Evolutionary conservation across 805 yeast genomes (phyloP).

Genomic region (Suhomyces pyralidae): DNA sequence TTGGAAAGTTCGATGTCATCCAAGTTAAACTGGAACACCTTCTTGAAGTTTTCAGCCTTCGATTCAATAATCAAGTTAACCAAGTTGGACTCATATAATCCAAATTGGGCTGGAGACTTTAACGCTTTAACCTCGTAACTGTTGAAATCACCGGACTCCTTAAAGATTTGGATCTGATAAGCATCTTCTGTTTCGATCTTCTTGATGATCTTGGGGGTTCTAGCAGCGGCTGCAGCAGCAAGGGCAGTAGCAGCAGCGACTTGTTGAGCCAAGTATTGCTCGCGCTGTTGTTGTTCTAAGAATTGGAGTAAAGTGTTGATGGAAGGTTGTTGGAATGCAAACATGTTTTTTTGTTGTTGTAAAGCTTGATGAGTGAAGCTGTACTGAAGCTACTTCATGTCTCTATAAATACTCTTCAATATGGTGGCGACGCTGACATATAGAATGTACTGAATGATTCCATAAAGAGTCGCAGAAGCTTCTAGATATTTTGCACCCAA

Average conservation of each 20-base stretch:
- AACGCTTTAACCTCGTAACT: constrained; percentile 10
- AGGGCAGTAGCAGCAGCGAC: not conserved
- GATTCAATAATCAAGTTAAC: constrained; percentile 20
- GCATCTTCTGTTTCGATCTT: constrained; percentile 33
- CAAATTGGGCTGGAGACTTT: not conserved
- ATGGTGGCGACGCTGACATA: not conserved
- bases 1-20: constrained; percentile 28
- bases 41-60: constrained; percentile 27
- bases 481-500: constrained; percentile 5
- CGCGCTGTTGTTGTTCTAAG: constrained; percentile 3
- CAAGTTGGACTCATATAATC: constrained; percentile 3
- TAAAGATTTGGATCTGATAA: constrained; percentile 36
- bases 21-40: constrained; percentile 28
- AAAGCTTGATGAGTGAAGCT: too few relatives aligned
- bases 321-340: constrained; percentile 5
- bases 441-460: not conserved
- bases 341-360: constrained; percentile 1
- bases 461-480: not conserved
- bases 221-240: constrained; percentile 1
- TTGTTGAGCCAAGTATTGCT: constrained; percentile 5
- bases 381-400: not conserved
- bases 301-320: constrained; percentile 29
- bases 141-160: constrained; percentile 31
- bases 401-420: not conserved
- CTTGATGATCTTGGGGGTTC: constrained; percentile 30